Conservation (phyloP, 78 protist species). For the Creolimax fragrantissima region DNA sequence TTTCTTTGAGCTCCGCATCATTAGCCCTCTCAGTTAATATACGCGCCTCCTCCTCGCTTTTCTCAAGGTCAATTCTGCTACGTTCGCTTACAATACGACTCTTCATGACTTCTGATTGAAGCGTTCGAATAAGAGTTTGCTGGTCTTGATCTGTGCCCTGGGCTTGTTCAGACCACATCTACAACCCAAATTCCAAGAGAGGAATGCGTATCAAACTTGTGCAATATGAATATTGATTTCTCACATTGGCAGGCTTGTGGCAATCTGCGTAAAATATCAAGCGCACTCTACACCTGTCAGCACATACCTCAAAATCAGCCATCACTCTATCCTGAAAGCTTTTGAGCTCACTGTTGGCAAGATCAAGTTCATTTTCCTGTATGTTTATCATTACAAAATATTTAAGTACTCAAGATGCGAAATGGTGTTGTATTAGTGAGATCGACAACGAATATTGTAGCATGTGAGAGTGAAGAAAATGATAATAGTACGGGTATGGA, state of each 20-base stretch:
- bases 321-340: background rate
- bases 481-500: too few species aligned
- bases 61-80: background rate
- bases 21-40: background rate
- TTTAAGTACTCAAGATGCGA: too few species aligned
- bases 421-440: too few species aligned
- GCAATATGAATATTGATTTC: too few species aligned
- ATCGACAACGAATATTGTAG: too few species aligned
- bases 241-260: too few species aligned
- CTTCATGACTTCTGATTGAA: background rate
- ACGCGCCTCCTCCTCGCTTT: background rate
- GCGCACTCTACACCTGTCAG: too few species aligned
- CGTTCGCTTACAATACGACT: background rate
- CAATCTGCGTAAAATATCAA: too few species aligned
- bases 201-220: too few species aligned
- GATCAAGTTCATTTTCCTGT: background rate
- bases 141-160: background rate
- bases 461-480: too few species aligned
- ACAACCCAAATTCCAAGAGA: too few species aligned
- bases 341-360: background rate
- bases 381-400: too few species aligned
- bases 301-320: background rate
- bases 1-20: background rate
- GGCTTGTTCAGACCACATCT: background rate
- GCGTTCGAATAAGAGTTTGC: background rate